These are phyloP conservation scores for Bidens hawaiensis DNA, from an alignment of 140 eudicot species.

Conservation along the genomic window DNA sequence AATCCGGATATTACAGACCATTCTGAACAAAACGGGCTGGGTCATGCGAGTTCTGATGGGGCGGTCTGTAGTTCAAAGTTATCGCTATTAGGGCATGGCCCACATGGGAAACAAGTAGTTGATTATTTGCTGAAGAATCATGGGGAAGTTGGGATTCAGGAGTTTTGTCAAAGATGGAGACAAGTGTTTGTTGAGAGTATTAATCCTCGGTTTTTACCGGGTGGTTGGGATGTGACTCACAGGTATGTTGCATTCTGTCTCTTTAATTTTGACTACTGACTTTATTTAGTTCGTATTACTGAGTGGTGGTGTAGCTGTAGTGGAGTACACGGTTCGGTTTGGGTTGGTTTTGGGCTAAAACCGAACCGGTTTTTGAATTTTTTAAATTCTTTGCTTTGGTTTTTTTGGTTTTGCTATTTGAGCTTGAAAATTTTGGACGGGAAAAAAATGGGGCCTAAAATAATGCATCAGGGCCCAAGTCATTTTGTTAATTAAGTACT, in stretches of 20 bases:
- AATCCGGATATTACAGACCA: conserved; percentile 19
- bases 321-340: too few relatives aligned
- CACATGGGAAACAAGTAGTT: conserved; percentile 94
- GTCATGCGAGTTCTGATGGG: conserved; percentile 3
- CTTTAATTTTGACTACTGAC: conserved; percentile 3
- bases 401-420: too few relatives aligned
- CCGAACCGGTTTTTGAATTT: too few relatives aligned
- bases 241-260: conserved; percentile 42
- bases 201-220: conserved; percentile 86
- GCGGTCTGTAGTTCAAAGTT: conserved; percentile 42
- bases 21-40: conserved; percentile 21
- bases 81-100: conserved; percentile 92
- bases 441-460: too few relatives aligned
- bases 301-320: too few relatives aligned
- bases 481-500: too few relatives aligned
- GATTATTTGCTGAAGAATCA: conserved; percentile 53
- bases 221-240: conserved; percentile 95
- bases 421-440: too few relatives aligned
- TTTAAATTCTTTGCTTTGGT: too few relatives aligned
- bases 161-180: conserved; percentile 97
- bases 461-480: too few relatives aligned
- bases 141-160: conserved; percentile 84
- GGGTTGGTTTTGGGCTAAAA: too few relatives aligned
- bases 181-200: conserved; percentile 90
- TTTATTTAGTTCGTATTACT: too few relatives aligned